Conservation (phyloP, 495 filamentous ascomycete genomes). For the Apodospora peruviana region DNA sequence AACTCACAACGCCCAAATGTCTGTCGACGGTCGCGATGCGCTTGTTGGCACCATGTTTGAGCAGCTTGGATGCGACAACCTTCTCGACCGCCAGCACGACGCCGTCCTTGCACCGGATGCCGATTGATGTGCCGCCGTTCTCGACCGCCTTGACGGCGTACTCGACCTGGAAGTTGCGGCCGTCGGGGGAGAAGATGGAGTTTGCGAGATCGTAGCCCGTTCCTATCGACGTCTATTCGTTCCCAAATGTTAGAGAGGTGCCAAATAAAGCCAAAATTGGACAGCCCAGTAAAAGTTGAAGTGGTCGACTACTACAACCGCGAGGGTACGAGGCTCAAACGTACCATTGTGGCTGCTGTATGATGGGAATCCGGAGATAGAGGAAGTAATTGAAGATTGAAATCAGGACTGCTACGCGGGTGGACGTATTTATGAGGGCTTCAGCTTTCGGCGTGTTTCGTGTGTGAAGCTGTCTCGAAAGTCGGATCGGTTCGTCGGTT, state of each 20-base stretch:
- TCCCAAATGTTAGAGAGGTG: not conserved
- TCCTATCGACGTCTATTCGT: slow-evolving; percentile 81
- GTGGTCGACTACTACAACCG: no score
- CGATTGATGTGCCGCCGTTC: slow-evolving; percentile 94
- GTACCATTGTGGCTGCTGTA: slow-evolving; percentile 16
- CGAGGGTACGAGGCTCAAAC: no score
- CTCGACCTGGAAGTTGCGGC: slow-evolving; percentile 98
- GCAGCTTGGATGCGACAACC: slow-evolving; percentile 87
- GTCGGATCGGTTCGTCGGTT: not conserved
- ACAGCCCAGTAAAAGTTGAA: no score
- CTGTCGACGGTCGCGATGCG: slow-evolving; percentile 91
- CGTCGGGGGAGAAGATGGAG: slow-evolving; percentile 98
- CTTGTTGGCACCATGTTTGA: slow-evolving; percentile 92
- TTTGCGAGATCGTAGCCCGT: slow-evolving; percentile 99
- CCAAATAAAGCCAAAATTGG: not conserved
- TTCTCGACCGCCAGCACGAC: slow-evolving; percentile 96
- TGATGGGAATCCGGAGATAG: not conserved
- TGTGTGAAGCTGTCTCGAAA: no score
- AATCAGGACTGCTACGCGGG: not conserved
- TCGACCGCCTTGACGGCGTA: slow-evolving; percentile 98
- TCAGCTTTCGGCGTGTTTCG: no score
- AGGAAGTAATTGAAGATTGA: not conserved
- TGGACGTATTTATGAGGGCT: not conserved
- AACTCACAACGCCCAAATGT: slow-evolving; percentile 84
- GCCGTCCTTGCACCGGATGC: slow-evolving; percentile 94